Evolutionary conservation across 2,329 filamentous ascomycete genomes (phyloP).

Genomic region (Pyricularia grisea): DNA sequence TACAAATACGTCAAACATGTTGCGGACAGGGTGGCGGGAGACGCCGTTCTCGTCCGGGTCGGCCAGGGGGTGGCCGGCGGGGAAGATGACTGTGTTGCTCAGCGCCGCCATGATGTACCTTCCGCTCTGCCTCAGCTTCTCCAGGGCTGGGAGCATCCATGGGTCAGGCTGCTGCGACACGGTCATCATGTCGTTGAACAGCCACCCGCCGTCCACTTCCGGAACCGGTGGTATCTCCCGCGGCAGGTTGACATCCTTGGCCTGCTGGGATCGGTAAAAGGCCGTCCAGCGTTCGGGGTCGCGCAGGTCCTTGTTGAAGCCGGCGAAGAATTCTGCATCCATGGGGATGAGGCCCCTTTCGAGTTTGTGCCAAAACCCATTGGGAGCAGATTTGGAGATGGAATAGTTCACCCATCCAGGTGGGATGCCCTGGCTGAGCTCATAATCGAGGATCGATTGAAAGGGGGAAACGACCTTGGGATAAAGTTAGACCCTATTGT

Average conservation of each 20-base stretch:
- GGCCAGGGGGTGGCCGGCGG: constrained; percentile 58
- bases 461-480: constrained; percentile 79
- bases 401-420: constrained; percentile 86
- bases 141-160: constrained; percentile 78
- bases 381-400: constrained; percentile 67
- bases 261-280: constrained; percentile 43
- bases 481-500: not conserved
- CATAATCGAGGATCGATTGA: constrained; percentile 87
- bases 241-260: constrained; percentile 29
- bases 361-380: constrained; percentile 79
- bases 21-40: constrained; percentile 46
- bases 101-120: constrained; percentile 70
- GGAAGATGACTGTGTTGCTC: constrained; percentile 86
- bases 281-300: constrained; percentile 57
- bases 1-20: constrained; percentile 78
- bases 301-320: constrained; percentile 67
- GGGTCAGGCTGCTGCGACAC: constrained; percentile 63
- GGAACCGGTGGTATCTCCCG: constrained; percentile 53
- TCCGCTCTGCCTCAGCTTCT: constrained; percentile 53
- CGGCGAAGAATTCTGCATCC: constrained; percentile 63
- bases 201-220: constrained; percentile 61
- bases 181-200: constrained; percentile 92
- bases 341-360: constrained; percentile 76
- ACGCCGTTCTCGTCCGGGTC: constrained; percentile 13
- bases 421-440: constrained; percentile 65